phyloP scores from a whole-genome alignment of 129 eudicot genomes.

The Oenanthe sinensis region DNA sequence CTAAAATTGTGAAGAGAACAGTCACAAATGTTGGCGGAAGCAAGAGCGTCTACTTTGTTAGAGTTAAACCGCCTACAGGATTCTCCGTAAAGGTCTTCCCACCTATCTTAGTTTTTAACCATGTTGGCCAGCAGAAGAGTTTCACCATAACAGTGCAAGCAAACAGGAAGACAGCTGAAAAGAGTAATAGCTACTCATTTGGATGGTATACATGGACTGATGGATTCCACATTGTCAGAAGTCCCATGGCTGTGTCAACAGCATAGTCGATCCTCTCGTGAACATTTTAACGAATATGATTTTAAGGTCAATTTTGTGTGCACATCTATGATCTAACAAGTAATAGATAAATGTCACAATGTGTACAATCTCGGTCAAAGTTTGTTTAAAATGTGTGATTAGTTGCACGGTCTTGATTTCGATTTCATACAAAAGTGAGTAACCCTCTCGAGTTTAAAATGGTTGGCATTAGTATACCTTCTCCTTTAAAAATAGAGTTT shows the following conservation, averaged over 20 bases:
- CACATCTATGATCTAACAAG: no score
- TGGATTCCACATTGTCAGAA: constrained; percentile 55
- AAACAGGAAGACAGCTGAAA: constrained; percentile 1
- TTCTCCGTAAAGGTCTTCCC: constrained; percentile 51
- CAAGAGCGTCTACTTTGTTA: constrained; percentile 53
- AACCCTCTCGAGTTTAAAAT: no score
- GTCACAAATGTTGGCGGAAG: constrained; percentile 72
- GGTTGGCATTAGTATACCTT: no score
- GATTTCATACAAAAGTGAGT: no score
- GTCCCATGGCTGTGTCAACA: constrained; percentile 64
- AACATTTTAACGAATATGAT: no score
- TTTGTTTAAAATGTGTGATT: no score
- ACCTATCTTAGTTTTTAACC: constrained; percentile 39
- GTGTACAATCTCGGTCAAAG: no score
- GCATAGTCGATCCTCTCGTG: constrained; percentile 29
- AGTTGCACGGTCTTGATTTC: no score
- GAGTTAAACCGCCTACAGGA: constrained; percentile 58
- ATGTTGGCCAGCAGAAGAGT: constrained; percentile 46
- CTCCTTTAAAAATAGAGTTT: no score
- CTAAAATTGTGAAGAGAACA: constrained; percentile 38
- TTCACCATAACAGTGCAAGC: constrained; percentile 59
- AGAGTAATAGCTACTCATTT: constrained; percentile 31
- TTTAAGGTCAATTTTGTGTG: no score
- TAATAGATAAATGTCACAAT: no score
- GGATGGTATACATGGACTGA: constrained; percentile 88